Evolutionary conservation across 2,329 filamentous ascomycete species (phyloP), one percentile per base, ranked within the genome.

Genomic region (Fusarium solani-melongenae): DNA sequence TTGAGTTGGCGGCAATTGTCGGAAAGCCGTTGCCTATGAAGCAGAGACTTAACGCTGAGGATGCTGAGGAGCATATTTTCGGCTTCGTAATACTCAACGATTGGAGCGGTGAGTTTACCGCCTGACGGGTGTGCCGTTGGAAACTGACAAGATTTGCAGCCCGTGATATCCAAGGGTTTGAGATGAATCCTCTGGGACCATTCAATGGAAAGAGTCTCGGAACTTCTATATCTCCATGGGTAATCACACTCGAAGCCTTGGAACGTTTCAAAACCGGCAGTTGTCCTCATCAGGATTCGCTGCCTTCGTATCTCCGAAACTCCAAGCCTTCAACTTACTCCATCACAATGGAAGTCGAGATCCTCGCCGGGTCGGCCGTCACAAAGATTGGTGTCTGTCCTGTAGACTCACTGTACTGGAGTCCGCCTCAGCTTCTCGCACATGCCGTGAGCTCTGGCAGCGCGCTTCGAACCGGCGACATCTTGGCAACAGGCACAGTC

Each of bases 1-100:
- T 87, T 24, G 86, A 87, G 59, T 78, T 87, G 24, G 86, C 84
- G 0, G 82, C 83, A 7, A 76, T 87, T 3, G 80, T 88, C 9
- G 85, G 85, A 3, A 85, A 86, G 44, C 78, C 83, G 0, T 76
- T 83, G 11, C 67, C 75, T 0, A 71, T 82, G n/a, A 81, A 83
- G 2, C 70, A 84, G 46, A 77, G 79, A 0, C 68, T 88, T 1
- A 73, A 78, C 0, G 80, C 84, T 0, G 85, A 84, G 22, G 85
- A 88, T 33, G 88, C 89, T 0, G 84, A 88, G 8, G 84, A 89
- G 0, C 88, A 92, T 71, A 89, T 92, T 17, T 92, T 92, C 77
- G 90, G 90, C 0, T 82, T 91, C n/a, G 86, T 90, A 1, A 79
- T 92, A 39, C 75, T 92, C 14, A 92, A 92, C 70, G 90, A 92